A percentile compares a stretch with the other conserved stretches of the same genome.
Conservation (phyloP, 768 basidiomycete genomes). For the Boletus rubescentipes region DNA sequence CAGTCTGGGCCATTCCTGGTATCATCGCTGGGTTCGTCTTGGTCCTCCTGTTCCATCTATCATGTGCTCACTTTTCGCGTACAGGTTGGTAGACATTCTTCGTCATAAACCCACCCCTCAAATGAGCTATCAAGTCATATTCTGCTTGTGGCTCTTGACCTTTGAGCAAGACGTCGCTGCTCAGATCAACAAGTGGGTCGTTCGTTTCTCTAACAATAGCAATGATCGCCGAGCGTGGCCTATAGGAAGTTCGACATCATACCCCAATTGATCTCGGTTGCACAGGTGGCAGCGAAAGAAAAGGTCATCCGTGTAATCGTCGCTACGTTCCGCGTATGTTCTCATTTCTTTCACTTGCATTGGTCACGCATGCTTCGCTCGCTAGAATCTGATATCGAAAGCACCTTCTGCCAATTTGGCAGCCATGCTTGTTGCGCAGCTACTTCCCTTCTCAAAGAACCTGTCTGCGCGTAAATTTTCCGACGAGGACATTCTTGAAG, state of each 20-base stretch:
- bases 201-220: neutral
- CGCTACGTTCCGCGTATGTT: conserved; percentile 82
- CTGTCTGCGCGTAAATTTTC: conserved; percentile 84
- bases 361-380: conserved; percentile 1
- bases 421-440: conserved; percentile 85
- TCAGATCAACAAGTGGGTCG: conserved; percentile 78
- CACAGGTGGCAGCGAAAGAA: conserved; percentile 91
- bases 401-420: conserved; percentile 88
- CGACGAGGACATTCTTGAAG: conserved; percentile 93
- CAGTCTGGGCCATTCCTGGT: conserved; percentile 74
- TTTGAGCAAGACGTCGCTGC: conserved; percentile 87
- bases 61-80: neutral
- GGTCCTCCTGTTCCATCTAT: neutral
- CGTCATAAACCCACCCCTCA: conserved; percentile 83
- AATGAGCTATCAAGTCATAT: conserved; percentile 92
- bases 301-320: conserved; percentile 94
- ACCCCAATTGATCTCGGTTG: conserved; percentile 78
- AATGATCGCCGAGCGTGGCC: neutral
- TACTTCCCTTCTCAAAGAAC: conserved; percentile 85
- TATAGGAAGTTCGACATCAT: conserved; percentile 86
- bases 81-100: conserved; percentile 80
- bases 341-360: neutral
- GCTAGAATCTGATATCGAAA: conserved; percentile 83
- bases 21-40: conserved; percentile 62
- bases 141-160: conserved; percentile 92